Evolutionary conservation across 2,329 filamentous ascomycete species (phyloP).

Genomic region (Scedosporium minutisporum): DNA sequence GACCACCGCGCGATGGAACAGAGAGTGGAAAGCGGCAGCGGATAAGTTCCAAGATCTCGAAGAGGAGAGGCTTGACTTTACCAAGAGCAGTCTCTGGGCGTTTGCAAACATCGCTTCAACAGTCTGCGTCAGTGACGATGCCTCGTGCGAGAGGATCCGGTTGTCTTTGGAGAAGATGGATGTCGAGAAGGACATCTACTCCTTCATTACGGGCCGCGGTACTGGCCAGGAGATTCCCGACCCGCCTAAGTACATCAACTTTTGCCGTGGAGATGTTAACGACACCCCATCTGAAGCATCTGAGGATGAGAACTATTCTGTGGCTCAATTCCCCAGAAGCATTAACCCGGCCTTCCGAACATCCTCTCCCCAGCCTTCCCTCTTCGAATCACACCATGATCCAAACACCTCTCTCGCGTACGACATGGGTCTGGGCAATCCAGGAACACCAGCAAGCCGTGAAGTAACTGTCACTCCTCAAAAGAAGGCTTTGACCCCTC

Average conservation of each 20-base stretch:
- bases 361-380: constrained; percentile 93
- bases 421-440: constrained; percentile 53
- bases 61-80: constrained; percentile 92
- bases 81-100: constrained; percentile 94
- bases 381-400: constrained; percentile 85
- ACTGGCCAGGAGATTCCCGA: constrained; percentile 97
- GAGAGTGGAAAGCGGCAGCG: constrained; percentile 95
- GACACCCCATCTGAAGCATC: constrained; percentile 76
- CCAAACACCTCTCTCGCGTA: constrained; percentile 64
- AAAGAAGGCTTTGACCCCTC: constrained; percentile 20
- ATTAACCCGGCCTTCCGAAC: constrained; percentile 93
- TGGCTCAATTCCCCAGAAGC: constrained; percentile 88
- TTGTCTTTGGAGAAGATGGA: constrained; percentile 90
- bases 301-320: constrained; percentile 82
- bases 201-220: constrained; percentile 79
- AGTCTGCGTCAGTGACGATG: constrained; percentile 94
- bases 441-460: constrained; percentile 31
- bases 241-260: constrained; percentile 97
- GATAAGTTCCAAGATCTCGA: constrained; percentile 99
- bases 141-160: constrained; percentile 92
- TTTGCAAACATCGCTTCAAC: constrained; percentile 97
- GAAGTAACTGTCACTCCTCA: constrained; percentile 45
- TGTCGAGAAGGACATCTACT: constrained; percentile 85
- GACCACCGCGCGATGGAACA: constrained; percentile 90
- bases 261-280: constrained; percentile 76